Percentiles rank a stretch among this genome's conserved stretches.
phyloP scores from a whole-genome alignment of 805 yeast genomes.

The Vanderwaltozyma yarrowii region DNA sequence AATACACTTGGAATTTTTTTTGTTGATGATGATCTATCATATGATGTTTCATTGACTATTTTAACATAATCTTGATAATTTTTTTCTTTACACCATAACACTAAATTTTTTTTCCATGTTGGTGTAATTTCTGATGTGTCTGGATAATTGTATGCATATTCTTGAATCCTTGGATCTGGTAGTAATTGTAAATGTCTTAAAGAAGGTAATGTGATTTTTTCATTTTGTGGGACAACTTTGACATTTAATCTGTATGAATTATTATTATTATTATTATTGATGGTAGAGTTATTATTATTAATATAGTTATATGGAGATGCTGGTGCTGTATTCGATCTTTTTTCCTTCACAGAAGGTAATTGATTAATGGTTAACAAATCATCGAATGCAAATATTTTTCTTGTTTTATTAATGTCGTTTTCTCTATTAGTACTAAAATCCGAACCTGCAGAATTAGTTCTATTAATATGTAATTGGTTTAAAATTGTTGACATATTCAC shows the following conservation, averaged over 20 bases:
- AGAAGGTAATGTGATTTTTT: slow-evolving; percentile 17
- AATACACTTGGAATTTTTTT: slow-evolving; percentile 18
- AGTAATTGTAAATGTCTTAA: slow-evolving; percentile 24
- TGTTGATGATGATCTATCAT: slow-evolving; percentile 3
- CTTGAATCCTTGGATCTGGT: slow-evolving; percentile 24
- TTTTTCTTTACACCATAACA: slow-evolving; percentile 27
- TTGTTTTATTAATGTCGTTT: not conserved
- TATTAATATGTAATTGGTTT: not conserved
- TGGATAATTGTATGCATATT: slow-evolving; percentile 25
- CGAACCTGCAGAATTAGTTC: slow-evolving; percentile 1
- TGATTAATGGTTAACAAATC: not conserved
- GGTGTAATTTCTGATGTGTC: slow-evolving; percentile 27
- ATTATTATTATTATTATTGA: no score
- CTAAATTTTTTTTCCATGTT: slow-evolving; percentile 24
- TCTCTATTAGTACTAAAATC: not conserved
- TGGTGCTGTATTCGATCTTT: slow-evolving; percentile 25
- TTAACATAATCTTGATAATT: slow-evolving; percentile 24
- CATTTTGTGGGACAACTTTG: not conserved
- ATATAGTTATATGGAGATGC: slow-evolving; percentile 22
- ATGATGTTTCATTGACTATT: slow-evolving; percentile 9
- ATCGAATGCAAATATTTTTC: slow-evolving; percentile 1
- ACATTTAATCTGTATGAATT: slow-evolving; percentile 1
- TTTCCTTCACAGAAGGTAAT: not conserved
- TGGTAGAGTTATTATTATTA: no score
- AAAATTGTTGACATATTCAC: not conserved